phyloP scores from a whole-genome alignment of 768 basidiomycete genomes.

The Lanmaoa rubissima region DNA sequence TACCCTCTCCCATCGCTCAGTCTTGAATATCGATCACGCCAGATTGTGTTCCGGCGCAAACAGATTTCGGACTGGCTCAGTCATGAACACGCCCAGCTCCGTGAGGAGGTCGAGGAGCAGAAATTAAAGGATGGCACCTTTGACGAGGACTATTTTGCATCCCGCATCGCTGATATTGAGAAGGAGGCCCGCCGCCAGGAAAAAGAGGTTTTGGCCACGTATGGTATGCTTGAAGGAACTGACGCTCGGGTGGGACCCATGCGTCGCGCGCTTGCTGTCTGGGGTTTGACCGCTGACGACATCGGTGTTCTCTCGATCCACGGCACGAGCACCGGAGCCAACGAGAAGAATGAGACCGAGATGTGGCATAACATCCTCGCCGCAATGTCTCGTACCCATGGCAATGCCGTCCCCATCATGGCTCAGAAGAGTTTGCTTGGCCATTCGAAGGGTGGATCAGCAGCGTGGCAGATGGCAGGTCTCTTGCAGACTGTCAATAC shows the following conservation, averaged over 20 bases:
- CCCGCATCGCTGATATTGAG: slow-evolving; percentile 82
- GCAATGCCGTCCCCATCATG: slow-evolving; percentile 96
- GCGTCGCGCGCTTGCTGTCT: slow-evolving; percentile 93
- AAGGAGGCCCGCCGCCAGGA: slow-evolving; percentile 90
- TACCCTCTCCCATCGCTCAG: slow-evolving; percentile 79
- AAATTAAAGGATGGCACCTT: slow-evolving; percentile 50
- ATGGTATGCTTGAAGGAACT: slow-evolving; percentile 90
- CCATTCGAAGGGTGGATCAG: slow-evolving; percentile 98
- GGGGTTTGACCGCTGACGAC: slow-evolving; percentile 93
- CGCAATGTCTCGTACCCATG: slow-evolving; percentile 83
- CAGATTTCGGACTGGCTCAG: slow-evolving; percentile 95
- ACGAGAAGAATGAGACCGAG: slow-evolving; percentile 96
- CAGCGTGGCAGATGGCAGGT: slow-evolving; percentile 95
- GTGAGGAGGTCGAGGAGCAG: slow-evolving; percentile 68
- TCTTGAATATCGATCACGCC: slow-evolving; percentile 86
- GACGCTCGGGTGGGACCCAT: slow-evolving; percentile 88
- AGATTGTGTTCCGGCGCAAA: slow-evolving; percentile 90
- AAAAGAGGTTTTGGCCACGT: slow-evolving; percentile 87
- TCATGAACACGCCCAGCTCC: slow-evolving; percentile 84
- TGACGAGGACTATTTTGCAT: slow-evolving; percentile 69
- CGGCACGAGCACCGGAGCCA: slow-evolving; percentile 84
- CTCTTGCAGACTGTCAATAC: slow-evolving; percentile 80
- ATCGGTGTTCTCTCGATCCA: slow-evolving; percentile 89
- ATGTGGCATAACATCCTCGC: slow-evolving; percentile 96
- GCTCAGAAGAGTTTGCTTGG: slow-evolving; percentile 98